phyloP scores from a whole-genome alignment of 495 filamentous ascomycete species.

The Podospora tetraspora region DNA sequence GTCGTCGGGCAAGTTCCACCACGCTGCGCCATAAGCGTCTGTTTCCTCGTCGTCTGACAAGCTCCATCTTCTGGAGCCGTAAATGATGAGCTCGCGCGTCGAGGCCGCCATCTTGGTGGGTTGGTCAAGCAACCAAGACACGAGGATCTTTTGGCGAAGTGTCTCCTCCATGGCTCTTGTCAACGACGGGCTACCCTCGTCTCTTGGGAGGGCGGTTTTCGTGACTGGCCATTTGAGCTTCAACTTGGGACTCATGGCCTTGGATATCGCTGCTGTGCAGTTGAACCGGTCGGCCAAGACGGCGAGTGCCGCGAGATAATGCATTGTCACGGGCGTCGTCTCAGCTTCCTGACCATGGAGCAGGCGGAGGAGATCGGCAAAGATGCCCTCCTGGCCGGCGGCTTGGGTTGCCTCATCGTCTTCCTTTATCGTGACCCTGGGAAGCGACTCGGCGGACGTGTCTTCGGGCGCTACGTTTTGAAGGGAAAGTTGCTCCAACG shows the following conservation, averaged over 20 bases:
- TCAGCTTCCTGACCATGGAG: slow-evolving; percentile 46
- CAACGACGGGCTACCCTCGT: slow-evolving; percentile 32
- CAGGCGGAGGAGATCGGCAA: slow-evolving; percentile 52
- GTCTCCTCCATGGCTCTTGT: slow-evolving; percentile 46
- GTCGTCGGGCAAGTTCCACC: slow-evolving; percentile 68
- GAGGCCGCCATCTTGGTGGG: slow-evolving; percentile 46
- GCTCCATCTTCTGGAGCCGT: slow-evolving; percentile 61
- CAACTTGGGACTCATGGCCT: slow-evolving; percentile 35
- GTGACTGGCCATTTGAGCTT: slow-evolving; percentile 47
- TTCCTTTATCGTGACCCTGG: slow-evolving; percentile 50
- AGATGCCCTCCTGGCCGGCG: slow-evolving; percentile 43
- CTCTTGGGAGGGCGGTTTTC: slow-evolving; percentile 32
- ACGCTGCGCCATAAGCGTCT: slow-evolving; percentile 40
- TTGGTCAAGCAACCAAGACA: slow-evolving; percentile 55
- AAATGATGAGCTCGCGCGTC: slow-evolving; percentile 57
- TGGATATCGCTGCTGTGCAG: slow-evolving; percentile 42
- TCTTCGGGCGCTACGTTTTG: slow-evolving; percentile 40
- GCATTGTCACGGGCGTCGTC: slow-evolving; percentile 40
- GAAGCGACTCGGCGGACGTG: slow-evolving; percentile 45
- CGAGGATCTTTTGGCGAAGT: slow-evolving; percentile 58
- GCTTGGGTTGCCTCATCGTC: slow-evolving; percentile 54
- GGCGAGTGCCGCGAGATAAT: slow-evolving; percentile 55
- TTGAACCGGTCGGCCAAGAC: slow-evolving; percentile 65
- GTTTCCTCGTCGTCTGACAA: slow-evolving; percentile 39
- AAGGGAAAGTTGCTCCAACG: slow-evolving; percentile 38